Conservation (phyloP, 2,329 filamentous ascomycete species). For the Colletotrichum caudatum region DNA sequence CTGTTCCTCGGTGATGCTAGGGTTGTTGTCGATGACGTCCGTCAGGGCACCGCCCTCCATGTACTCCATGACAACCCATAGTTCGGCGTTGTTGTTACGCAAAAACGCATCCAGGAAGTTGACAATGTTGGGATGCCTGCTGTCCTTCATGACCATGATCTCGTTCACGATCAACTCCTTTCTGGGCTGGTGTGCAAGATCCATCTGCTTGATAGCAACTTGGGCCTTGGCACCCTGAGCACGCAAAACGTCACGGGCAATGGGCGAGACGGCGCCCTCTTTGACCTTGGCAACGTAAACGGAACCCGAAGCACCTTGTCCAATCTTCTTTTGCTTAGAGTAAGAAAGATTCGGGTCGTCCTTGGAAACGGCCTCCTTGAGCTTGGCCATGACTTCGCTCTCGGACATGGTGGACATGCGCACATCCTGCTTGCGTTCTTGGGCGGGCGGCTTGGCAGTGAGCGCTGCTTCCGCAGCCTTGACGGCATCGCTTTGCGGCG, state of each 20-base stretch:
- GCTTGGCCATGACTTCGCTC: conserved; percentile 94
- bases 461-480: conserved; percentile 92
- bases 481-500: conserved; percentile 73
- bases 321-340: conserved; percentile 99
- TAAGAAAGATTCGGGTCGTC: conserved; percentile 95
- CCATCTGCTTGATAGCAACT: conserved; percentile 99
- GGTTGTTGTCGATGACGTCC: conserved; percentile 98
- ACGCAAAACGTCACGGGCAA: conserved; percentile 82
- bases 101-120: conserved; percentile 98
- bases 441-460: conserved; percentile 80
- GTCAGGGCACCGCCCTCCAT: conserved; percentile 99
- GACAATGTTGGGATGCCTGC: conserved; percentile 97
- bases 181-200: conserved; percentile 93
- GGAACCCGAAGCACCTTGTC: conserved; percentile 96
- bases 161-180: conserved; percentile 99
- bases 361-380: conserved; percentile 94
- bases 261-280: conserved; percentile 83
- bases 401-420: conserved; percentile 99
- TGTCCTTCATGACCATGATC: conserved; percentile 99
- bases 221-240: conserved; percentile 85
- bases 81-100: conserved; percentile 90
- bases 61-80: conserved; percentile 99
- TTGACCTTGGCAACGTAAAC: conserved; percentile 98
- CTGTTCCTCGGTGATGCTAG: conserved; percentile 92
- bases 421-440: conserved; percentile 88